A percentile compares a stretch with the other conserved stretches of the same genome.
These are phyloP conservation scores for Echinosophora koreensis DNA, from an alignment of 306 rosid species.

Conservation along the genomic window DNA sequence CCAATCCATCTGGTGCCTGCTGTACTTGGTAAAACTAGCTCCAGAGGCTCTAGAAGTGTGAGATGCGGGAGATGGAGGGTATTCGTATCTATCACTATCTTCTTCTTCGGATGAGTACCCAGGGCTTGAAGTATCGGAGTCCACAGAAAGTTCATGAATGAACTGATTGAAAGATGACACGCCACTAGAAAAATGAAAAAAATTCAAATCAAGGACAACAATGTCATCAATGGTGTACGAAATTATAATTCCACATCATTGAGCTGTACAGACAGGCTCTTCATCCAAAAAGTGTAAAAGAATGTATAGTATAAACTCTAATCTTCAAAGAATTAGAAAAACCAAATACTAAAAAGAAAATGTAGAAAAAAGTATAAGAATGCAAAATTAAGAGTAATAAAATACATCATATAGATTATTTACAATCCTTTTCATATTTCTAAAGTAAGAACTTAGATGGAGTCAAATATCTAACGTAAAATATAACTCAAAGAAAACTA, in stretches of 20 bases:
- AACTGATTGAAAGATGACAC: constrained; percentile 93
- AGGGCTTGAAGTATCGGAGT: constrained; percentile 74
- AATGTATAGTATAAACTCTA: not conserved
- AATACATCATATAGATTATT: not conserved
- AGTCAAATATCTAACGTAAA: constrained; percentile 7
- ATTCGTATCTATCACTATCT: constrained; percentile 61
- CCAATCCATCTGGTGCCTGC: constrained; percentile 60
- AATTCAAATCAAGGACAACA: constrained; percentile 40
- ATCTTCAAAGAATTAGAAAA: not conserved
- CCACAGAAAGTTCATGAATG: constrained; percentile 87
- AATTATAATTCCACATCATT: not conserved
- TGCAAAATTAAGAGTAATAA: not conserved
- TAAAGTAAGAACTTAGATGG: not conserved
- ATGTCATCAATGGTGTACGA: constrained; percentile 33
- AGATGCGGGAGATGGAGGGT: constrained; percentile 67
- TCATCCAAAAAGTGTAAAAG: constrained; percentile 6
- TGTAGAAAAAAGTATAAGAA: not conserved
- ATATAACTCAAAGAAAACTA: constrained; percentile 15
- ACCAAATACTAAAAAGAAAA: not conserved
- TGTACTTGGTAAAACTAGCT: constrained; percentile 51
- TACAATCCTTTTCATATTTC: not conserved
- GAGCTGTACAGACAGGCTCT: constrained; percentile 5
- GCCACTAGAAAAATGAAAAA: constrained; percentile 63
- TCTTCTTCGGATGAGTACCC: constrained; percentile 76
- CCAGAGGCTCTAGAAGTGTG: constrained; percentile 74